These are phyloP conservation scores for Coemansia sp. DNA, from an alignment of 192 early-diverging fungal genomes.

Conservation along the genomic window DNA sequence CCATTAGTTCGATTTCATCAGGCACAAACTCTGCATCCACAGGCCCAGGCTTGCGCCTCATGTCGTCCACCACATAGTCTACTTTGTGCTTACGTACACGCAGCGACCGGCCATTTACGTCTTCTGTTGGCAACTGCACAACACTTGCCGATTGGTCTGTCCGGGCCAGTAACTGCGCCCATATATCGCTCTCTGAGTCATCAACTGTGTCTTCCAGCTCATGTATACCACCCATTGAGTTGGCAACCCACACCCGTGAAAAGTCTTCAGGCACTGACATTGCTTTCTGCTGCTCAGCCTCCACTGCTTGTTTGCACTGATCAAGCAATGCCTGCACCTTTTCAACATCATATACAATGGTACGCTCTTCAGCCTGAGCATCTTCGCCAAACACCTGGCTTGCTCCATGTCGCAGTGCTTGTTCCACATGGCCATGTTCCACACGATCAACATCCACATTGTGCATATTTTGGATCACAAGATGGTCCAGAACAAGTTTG, in stretches of 20 bases:
- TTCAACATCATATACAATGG: slow-evolving; percentile 22
- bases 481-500: slow-evolving; percentile 96
- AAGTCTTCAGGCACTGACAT: slow-evolving; percentile 7
- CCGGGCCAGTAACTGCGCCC: slow-evolving; percentile 16
- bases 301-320: slow-evolving; percentile 20
- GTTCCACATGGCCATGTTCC: slow-evolving; percentile 18
- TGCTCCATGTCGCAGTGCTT: slow-evolving; percentile 88
- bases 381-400: slow-evolving; percentile 65
- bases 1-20: background rate
- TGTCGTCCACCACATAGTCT: slow-evolving; percentile 17
- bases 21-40: slow-evolving; percentile 11
- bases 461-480: slow-evolving; percentile 90
- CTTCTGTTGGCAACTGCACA: slow-evolving; percentile 1
- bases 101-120: slow-evolving; percentile 19
- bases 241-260: slow-evolving; percentile 32
- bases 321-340: slow-evolving; percentile 19
- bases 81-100: slow-evolving; percentile 38
- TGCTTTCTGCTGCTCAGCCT: slow-evolving; percentile 3
- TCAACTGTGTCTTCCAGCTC: background rate
- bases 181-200: background rate
- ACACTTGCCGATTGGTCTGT: background rate
- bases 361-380: slow-evolving; percentile 41
- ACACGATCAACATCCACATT: slow-evolving; percentile 1
- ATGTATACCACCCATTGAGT: background rate
- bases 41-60: background rate